phyloP scores from a whole-genome alignment of 495 filamentous ascomycete genomes.

The Sordaria brevicollis region DNA sequence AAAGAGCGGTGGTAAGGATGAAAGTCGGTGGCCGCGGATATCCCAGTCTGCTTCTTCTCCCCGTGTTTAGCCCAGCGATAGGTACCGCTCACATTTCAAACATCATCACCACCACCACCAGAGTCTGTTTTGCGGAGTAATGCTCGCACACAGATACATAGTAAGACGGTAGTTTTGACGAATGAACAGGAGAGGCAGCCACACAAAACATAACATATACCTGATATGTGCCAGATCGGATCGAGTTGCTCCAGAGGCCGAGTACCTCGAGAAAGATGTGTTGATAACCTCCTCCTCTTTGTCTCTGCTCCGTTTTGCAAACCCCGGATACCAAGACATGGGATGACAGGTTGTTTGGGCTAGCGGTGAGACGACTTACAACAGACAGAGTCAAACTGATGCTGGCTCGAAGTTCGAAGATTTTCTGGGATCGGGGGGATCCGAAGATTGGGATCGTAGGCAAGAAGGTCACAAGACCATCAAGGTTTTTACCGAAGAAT shows the following conservation, averaged over 20 bases:
- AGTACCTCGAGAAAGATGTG: background rate
- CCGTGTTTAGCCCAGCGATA: background rate
- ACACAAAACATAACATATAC: background rate
- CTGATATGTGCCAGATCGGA: background rate
- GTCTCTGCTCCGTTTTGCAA: background rate
- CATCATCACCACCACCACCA: background rate
- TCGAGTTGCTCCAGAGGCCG: background rate
- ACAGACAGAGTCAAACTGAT: background rate
- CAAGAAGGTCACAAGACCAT: conserved; percentile 12
- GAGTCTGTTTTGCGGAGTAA: background rate
- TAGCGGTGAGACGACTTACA: conserved; percentile 6
- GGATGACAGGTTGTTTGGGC: background rate
- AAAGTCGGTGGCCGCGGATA: background rate
- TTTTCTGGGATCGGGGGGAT: conserved; percentile 2
- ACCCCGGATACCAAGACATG: background rate
- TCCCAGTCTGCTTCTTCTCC: background rate
- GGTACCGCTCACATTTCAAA: background rate
- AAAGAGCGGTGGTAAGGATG: background rate
- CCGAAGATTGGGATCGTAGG: conserved; percentile 5
- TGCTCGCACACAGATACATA: background rate
- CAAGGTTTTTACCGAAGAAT: conserved; percentile 5
- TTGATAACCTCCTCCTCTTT: background rate
- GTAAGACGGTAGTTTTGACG: background rate
- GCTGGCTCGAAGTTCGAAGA: background rate
- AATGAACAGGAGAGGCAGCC: background rate